phyloP scores from a whole-genome alignment of 1,284 basidiomycete genomes.

The Malassezia sp. region DNA sequence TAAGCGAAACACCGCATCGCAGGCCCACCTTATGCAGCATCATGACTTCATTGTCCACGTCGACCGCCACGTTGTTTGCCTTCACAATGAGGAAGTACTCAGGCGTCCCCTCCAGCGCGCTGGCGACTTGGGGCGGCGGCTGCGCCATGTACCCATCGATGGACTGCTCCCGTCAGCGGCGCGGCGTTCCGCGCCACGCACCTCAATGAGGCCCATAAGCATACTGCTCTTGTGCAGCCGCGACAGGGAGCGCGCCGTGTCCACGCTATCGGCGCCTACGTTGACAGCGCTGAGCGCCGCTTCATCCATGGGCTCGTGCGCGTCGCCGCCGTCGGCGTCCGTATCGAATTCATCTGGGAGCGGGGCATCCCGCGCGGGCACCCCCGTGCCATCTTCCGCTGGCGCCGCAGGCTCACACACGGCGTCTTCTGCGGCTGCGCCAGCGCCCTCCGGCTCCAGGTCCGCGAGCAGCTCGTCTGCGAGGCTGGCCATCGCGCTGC shows the following conservation, averaged over 20 bases:
- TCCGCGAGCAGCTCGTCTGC: slow-evolving; percentile 80
- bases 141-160: slow-evolving; percentile 72
- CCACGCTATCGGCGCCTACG: slow-evolving; percentile 63
- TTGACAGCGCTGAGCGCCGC: slow-evolving; percentile 90
- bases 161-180: slow-evolving; percentile 54
- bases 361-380: slow-evolving; percentile 1
- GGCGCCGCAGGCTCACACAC: slow-evolving; percentile 34
- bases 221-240: slow-evolving; percentile 74
- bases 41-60: slow-evolving; percentile 94
- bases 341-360: no score
- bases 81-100: slow-evolving; percentile 94
- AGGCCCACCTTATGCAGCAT: slow-evolving; percentile 98
- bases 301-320: slow-evolving; percentile 81
- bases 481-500: slow-evolving; percentile 49
- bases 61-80: slow-evolving; percentile 94
- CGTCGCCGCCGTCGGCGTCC: no score
- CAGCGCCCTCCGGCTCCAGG: slow-evolving; percentile 49
- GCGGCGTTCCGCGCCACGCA: slow-evolving; percentile 2
- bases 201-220: slow-evolving; percentile 59
- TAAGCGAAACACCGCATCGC: no score
- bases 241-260: slow-evolving; percentile 74
- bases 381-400: slow-evolving; percentile 20
- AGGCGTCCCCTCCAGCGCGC: slow-evolving; percentile 75
- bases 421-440: slow-evolving; percentile 48
- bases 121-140: slow-evolving; percentile 61